Evolutionary conservation across 805 yeast genomes (phyloP), one percentile per base, ranked within the genome.

Genomic region (Lachancea kluyveri): DNA sequence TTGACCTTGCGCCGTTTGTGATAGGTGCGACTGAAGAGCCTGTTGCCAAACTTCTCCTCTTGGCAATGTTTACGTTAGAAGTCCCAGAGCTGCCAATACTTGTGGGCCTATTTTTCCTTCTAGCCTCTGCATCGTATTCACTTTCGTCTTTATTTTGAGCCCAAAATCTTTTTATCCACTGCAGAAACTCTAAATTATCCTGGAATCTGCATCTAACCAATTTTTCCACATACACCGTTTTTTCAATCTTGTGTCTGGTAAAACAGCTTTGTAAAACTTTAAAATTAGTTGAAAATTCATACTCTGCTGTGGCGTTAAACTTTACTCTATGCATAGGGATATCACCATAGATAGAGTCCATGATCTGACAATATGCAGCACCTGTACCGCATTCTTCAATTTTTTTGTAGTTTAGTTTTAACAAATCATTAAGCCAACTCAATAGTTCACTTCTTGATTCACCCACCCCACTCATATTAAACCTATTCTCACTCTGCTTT

Each of bases 361-460:
- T 68, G 23, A 92, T 70, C 62, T 88, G 96, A 57, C 96, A 87
- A 54, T 85, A 90, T 1, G 86, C 90, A 1, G 96, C 96, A 2
- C 99, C 99, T 2, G 82, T 74, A 11, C 99, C 99, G 52, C 96
- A 79, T 57, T 88, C 88, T 53, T 92, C 98, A 2, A 92, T 80
- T 52, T 82, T 85, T 21, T 75, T 66, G 47, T 83, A 74, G 40
- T 76, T 65, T 24, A 87, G 58, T 26, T 70, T 70, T 28, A 86
- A 65, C 3, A 83, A 69, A 25, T 72, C 66, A 50, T 90, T 90
- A 43, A 92, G 67, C 97, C 97, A 92, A 34, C 69, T 71, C 35
- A 92, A 60, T 11, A 92, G 68, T 46, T 86, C 96, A 26, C 79
- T 74, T 46, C 97, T 74, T 6, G 95, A 83, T 48, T 83, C 94